Base-by-base conservation (phyloP, 2,329 filamentous ascomycete species). In the Fusarium ramigenum region DNA sequence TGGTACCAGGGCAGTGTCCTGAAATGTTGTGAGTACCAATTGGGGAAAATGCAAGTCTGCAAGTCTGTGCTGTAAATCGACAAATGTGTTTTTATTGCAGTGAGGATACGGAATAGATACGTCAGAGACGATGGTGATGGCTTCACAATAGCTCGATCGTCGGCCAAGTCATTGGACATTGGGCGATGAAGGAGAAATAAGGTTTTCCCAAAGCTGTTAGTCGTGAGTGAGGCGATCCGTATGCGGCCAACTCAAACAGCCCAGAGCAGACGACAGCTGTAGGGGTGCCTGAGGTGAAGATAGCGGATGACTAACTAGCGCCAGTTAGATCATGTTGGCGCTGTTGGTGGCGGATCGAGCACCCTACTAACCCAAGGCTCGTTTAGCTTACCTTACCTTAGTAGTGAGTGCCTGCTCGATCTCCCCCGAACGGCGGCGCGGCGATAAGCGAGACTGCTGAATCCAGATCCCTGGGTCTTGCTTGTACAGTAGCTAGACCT, bases 381-480 rank as follows among this genome's bases (percentile, higher is more conserved):
- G n/a, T 52, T 36, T 52, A 37, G 16, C 36, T 37, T 18, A 37
- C 36, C 36, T 34, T 16, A 34, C 32, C 32, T 30, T 34, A 50
- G 46, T 32, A 49, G 47, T 34, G 21, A 18, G 40, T 44, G 28
- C 53, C 44, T 44, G 32, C 53, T 70, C 66, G 70, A 74, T 70
- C 72, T 66, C 69, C 68, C 61, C 66, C 61, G 57, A 73, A 68
- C 61, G 69, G 59, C 78, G 78, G 57, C 78, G 78, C 78, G 78
- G 57, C 78, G 78, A 80, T 80, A 79, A 80, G 79, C 79, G 78
- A 80, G 76, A 70, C 66, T 68, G 69, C 75, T 78, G 73, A 69
- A 75, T 65, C 78, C 79, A 80, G 79, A 80, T 79, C 78, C 70
- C 73, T 77, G 79, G 78, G 77, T 75, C 75, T 60, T 44, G 39